Evolutionary conservation across 2,329 filamentous ascomycete genomes (phyloP), one percentile per base, ranked within the genome.

Genomic region (Alternaria brassicae): DNA sequence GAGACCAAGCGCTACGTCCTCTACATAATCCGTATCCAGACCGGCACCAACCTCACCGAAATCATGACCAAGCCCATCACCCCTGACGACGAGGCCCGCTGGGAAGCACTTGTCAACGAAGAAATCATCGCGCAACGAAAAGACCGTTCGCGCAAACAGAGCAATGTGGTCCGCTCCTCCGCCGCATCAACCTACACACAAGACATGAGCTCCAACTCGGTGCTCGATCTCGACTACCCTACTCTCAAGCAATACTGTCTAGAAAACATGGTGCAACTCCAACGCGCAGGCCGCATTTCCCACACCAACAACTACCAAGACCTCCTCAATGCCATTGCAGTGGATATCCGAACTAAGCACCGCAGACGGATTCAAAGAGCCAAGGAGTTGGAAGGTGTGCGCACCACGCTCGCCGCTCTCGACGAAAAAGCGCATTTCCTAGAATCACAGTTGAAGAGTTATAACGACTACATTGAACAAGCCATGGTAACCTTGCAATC

Each of bases 391-490:
- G 95, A 99, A 69, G 89, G 90, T 42, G 91, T 94, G 21, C 86
- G 90, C 27, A 82, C 90, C 58, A 95, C 92, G 1, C 83, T 95
- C 15, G 79, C 84, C 41, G 91, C 93, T 65, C 81, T 96, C 61
- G 89, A 92, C 77, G 88, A 93, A 69, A 95, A 99, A 81, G 93
- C 94, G 36, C 87, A 88, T 66, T 99, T 96, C 79, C 86, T 99
- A 9, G 95, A 99, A 75, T 91, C 93, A 69, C 95, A 99, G 80
- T 87, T 96, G 61, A 97, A 97, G 84, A 95, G 90, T 66, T 99
- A 99, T 81, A 97, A 99, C 76, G 93, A 99, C 81, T 99, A 99
- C 80, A 97, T 99, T 73, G 96, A 99, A 81, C 93, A 97, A 78
- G 94, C 95, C 48, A 97, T 99, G 92, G 86, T 93, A 60, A 99